These are phyloP conservation scores for Eucalyptus tenuipes DNA, from an alignment of 345 rosid species.

Conservation along the genomic window DNA sequence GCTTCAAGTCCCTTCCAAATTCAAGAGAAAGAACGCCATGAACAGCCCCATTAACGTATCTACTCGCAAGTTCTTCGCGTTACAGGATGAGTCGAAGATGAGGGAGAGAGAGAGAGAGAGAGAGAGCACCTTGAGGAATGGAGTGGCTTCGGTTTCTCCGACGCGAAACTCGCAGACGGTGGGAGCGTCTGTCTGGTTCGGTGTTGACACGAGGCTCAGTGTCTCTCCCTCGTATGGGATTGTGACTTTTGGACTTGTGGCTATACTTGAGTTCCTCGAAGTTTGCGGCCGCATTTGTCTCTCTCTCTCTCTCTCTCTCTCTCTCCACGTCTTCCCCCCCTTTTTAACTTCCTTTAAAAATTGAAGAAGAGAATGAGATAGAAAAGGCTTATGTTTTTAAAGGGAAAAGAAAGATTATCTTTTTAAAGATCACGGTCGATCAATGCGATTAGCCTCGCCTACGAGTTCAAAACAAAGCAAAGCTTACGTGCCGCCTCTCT, in stretches of 20 bases:
- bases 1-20: not conserved
- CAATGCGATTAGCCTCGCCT: not conserved
- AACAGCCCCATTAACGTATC: not conserved
- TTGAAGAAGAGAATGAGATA: not conserved
- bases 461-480: not conserved
- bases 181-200: not conserved
- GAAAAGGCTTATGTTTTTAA: no score
- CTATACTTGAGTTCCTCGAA: not conserved
- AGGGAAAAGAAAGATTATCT: no score
- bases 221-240: not conserved
- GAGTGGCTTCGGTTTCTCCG: not conserved
- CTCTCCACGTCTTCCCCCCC: no score
- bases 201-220: not conserved
- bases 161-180: not conserved
- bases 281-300: not conserved
- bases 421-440: not conserved
- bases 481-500: not conserved
- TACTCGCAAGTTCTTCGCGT: not conserved
- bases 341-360: not conserved
- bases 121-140: not conserved
- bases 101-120: not conserved
- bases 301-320: not conserved
- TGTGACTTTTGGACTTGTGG: not conserved
- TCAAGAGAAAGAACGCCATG: not conserved
- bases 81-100: not conserved